Conservation (phyloP, 768 basidiomycete genomes). For the Auriscalpium orientale region DNA sequence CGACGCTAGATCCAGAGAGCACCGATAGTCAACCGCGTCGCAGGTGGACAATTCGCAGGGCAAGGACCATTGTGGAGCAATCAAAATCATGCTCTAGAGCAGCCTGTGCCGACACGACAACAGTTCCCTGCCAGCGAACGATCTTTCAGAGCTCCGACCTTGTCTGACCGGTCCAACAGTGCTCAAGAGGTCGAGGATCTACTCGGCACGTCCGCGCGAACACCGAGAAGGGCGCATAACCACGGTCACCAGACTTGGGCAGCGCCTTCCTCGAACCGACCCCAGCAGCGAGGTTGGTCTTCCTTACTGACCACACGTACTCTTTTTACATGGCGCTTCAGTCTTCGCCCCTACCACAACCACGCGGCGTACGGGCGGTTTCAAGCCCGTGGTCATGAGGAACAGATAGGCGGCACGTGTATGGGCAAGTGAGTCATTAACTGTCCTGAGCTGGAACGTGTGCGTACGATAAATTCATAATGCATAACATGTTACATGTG, state of each 20-base stretch:
- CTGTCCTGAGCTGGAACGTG: too few relatives aligned
- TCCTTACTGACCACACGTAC: not conserved
- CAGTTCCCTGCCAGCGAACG: slow-evolving; percentile 11
- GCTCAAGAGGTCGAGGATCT: slow-evolving; percentile 1
- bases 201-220: not conserved
- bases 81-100: slow-evolving; percentile 5
- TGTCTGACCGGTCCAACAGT: slow-evolving; percentile 17
- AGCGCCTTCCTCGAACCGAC: not conserved
- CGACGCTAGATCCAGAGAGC: slow-evolving; percentile 59
- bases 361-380: not conserved
- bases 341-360: not conserved
- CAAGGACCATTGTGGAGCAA: slow-evolving; percentile 41
- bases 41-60: slow-evolving; percentile 23
- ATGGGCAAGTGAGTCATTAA: too few relatives aligned
- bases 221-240: not conserved
- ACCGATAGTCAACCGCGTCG: slow-evolving; percentile 48
- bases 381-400: not conserved
- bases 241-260: not conserved
- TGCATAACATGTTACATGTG: too few relatives aligned
- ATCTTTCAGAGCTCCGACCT: slow-evolving; percentile 21
- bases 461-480: too few relatives aligned
- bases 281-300: not conserved
- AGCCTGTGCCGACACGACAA: slow-evolving; percentile 13
- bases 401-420: too few relatives aligned
- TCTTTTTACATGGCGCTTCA: not conserved